Conservation (phyloP, 2,329 filamentous ascomycete species). For the Exophiala alcalophila region DNA sequence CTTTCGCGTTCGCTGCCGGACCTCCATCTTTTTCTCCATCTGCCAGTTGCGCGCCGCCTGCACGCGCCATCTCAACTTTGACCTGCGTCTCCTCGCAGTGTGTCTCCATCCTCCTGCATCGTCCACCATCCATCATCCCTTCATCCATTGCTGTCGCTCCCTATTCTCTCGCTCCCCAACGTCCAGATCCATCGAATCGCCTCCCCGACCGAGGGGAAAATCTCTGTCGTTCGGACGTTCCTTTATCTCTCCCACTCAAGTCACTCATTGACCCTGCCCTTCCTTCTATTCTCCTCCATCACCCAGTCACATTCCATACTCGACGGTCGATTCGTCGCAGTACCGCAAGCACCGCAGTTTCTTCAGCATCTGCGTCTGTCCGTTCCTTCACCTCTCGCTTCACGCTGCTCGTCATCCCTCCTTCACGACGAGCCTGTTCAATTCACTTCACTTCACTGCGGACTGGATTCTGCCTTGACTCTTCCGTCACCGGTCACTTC, state of each 20-base stretch:
- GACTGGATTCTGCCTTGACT: slow-evolving; percentile 24
- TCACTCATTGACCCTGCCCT: too few relatives aligned
- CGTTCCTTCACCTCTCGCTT: slow-evolving; percentile 19
- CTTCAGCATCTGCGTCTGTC: too few relatives aligned
- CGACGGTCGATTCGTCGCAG: slow-evolving; percentile 29
- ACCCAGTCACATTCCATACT: slow-evolving; percentile 21
- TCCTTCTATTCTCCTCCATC: slow-evolving; percentile 13
- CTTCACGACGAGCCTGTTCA: slow-evolving; percentile 12
- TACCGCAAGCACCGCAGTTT: slow-evolving; percentile 6
- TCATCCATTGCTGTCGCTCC: slow-evolving; percentile 4
- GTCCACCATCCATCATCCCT: slow-evolving; percentile 11
- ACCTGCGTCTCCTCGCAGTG: background rate
- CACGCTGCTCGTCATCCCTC: slow-evolving; percentile 18
- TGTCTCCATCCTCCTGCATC: slow-evolving; percentile 13
- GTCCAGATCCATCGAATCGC: slow-evolving; percentile 11
- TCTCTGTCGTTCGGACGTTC: slow-evolving; percentile 19
- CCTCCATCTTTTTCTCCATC: too few relatives aligned
- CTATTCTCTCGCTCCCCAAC: slow-evolving; percentile 9
- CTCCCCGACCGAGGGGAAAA: too few relatives aligned
- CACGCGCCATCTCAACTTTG: slow-evolving; percentile 6
- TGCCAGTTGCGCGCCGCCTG: too few relatives aligned
- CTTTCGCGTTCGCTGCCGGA: too few relatives aligned
- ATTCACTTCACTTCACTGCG: slow-evolving; percentile 9
- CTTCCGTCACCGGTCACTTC: slow-evolving; percentile 11
- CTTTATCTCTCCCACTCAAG: slow-evolving; percentile 13